Conservation (phyloP, 768 basidiomycete genomes). For the Suillus alpinus region DNA sequence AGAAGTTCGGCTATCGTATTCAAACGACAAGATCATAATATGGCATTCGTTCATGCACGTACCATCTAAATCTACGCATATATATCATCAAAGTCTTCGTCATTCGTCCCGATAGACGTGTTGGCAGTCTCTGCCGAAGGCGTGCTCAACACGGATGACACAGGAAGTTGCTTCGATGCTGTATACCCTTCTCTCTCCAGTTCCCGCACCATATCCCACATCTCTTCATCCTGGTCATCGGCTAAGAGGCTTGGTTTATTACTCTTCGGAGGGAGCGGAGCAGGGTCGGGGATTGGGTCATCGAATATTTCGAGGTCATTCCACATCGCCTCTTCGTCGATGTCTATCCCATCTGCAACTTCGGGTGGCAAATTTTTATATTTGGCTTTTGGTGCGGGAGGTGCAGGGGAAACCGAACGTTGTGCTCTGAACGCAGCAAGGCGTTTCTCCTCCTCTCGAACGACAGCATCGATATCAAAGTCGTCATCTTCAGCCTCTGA, state of each 20-base stretch:
- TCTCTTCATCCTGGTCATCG: constrained; percentile 54
- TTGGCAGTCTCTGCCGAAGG: constrained; percentile 13
- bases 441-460: constrained; percentile 43
- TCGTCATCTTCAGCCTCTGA: constrained; percentile 43
- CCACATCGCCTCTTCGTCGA: constrained; percentile 43
- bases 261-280: constrained; percentile 7
- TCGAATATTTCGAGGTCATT: constrained; percentile 21
- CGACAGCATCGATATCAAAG: constrained; percentile 51
- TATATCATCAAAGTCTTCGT: constrained; percentile 66
- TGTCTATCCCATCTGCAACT: constrained; percentile 18
- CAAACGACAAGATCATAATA: background rate
- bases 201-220: constrained; percentile 70
- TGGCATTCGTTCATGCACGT: constrained; percentile 1
- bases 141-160: constrained; percentile 20
- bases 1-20: background rate
- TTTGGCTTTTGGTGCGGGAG: constrained; percentile 4
- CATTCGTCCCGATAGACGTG: constrained; percentile 31
- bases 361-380: constrained; percentile 9
- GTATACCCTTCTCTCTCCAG: constrained; percentile 35
- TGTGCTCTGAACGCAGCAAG: constrained; percentile 21
- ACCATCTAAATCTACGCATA: constrained; percentile 37
- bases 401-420: constrained; percentile 7
- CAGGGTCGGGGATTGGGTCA: constrained; percentile 5
- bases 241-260: constrained; percentile 1
- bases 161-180: constrained; percentile 18